These are phyloP conservation scores for Aschersonia sp. DNA, from an alignment of 2,329 filamentous ascomycete genomes.

Conservation along the genomic window DNA sequence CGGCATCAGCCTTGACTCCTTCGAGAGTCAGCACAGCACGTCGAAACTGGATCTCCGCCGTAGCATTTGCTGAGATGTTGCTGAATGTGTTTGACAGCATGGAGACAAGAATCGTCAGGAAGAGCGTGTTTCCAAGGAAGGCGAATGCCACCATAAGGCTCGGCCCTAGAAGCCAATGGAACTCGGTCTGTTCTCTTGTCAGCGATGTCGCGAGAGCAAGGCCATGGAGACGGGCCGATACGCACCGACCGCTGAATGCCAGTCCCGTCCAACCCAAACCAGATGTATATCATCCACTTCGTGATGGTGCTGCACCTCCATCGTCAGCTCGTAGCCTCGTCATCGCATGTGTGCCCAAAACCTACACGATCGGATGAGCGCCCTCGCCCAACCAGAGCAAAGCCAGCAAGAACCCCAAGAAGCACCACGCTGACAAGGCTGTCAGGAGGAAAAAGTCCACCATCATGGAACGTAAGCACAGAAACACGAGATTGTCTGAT, in stretches of 20 bases:
- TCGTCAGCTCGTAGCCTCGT: too few relatives aligned
- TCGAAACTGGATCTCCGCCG: conserved; percentile 73
- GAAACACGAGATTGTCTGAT: conserved; percentile 72
- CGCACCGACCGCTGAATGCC: conserved; percentile 42
- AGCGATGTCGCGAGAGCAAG: neutral
- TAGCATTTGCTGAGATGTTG: conserved; percentile 60
- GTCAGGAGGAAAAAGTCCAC: conserved; percentile 70
- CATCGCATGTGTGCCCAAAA: conserved; percentile 1
- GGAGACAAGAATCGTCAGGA: conserved; percentile 77
- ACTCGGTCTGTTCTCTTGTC: conserved; percentile 36
- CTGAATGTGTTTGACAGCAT: conserved; percentile 78
- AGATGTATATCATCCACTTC: conserved; percentile 90
- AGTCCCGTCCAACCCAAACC: conserved; percentile 71
- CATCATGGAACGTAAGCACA: conserved; percentile 74
- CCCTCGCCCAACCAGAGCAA: conserved; percentile 65
- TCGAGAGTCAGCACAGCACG: conserved; percentile 70
- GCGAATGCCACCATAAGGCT: conserved; percentile 71
- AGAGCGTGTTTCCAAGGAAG: conserved; percentile 75
- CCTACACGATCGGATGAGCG: conserved; percentile 39
- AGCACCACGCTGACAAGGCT: conserved; percentile 66
- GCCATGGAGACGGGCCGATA: neutral
- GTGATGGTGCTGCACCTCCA: conserved; percentile 42
- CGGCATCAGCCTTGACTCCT: conserved; percentile 70
- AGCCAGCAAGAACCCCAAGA: conserved; percentile 65
- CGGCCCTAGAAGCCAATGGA: conserved; percentile 69